Conservation (phyloP, 2,329 filamentous ascomycete genomes). For the Aspergillus pseudoterreus region DNA sequence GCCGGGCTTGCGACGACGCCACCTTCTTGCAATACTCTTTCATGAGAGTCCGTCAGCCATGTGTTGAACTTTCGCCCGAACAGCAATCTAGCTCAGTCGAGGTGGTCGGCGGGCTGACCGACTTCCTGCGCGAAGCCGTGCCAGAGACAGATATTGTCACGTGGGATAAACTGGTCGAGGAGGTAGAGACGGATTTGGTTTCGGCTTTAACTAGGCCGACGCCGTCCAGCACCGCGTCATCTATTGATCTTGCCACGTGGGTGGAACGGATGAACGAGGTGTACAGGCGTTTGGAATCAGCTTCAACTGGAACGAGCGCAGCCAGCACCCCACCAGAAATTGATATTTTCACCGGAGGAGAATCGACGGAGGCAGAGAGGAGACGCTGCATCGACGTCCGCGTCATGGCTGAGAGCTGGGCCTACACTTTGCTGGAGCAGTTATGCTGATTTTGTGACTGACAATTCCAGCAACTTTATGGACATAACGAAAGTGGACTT, state of each 20-base stretch:
- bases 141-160: constrained; percentile 6
- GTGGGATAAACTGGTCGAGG: constrained; percentile 9
- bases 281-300: too few species aligned
- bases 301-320: too few species aligned
- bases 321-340: too few species aligned
- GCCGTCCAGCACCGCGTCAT: too few species aligned
- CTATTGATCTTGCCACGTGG: too few species aligned
- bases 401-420: background rate
- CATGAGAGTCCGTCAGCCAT: constrained; percentile 4
- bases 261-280: too few species aligned
- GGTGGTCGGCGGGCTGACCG: constrained; percentile 13
- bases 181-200: constrained; percentile 6
- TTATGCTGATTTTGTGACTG: background rate
- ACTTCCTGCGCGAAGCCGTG: constrained; percentile 11
- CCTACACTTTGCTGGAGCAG: background rate
- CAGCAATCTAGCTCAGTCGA: constrained; percentile 5
- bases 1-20: constrained; percentile 1
- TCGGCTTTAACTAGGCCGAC: background rate
- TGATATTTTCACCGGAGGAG: too few species aligned
- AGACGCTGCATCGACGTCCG: background rate
- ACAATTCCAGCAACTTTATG: background rate
- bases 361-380: too few species aligned
- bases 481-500: too few species aligned
- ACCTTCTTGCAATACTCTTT: constrained; percentile 14
- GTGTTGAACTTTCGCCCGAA: constrained; percentile 5